phyloP scores from a whole-genome alignment of 176 grass and related monocot species.

The Triticum monococcum region DNA sequence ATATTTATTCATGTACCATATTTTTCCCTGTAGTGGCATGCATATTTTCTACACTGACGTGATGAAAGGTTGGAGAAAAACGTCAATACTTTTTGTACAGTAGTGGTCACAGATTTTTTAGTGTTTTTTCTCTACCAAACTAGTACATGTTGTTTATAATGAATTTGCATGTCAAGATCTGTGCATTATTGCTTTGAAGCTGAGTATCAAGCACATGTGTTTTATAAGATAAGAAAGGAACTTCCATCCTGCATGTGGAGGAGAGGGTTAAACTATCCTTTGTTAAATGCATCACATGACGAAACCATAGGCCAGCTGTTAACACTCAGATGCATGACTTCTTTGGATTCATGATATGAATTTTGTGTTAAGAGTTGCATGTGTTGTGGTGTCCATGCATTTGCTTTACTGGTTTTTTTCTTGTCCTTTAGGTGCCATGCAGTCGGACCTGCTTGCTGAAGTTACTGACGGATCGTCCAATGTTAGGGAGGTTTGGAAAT shows the following conservation, averaged over 20 bases:
- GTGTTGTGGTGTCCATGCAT: background rate
- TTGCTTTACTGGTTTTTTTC: conserved; percentile 7
- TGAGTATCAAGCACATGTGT: background rate
- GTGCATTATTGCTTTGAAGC: conserved; percentile 11
- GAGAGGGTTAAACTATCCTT: background rate
- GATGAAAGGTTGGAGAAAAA: background rate
- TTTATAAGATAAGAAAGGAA: background rate
- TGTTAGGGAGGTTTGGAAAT: conserved; percentile 92
- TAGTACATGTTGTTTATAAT: background rate
- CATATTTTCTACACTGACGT: conserved; percentile 1
- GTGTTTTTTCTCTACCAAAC: conserved; percentile 11
- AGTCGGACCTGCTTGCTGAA: conserved; percentile 63
- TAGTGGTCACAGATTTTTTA: background rate
- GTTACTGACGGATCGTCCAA: conserved; percentile 93
- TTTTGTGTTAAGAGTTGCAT: conserved; percentile 2
- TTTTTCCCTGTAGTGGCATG: background rate
- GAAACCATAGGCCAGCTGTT: background rate
- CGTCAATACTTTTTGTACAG: background rate
- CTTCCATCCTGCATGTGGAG: conserved; percentile 5
- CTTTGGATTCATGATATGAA: conserved; percentile 4
- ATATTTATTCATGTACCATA: conserved; percentile 22
- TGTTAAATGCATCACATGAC: conserved; percentile 8
- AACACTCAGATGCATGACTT: background rate
- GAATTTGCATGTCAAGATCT: conserved; percentile 11
- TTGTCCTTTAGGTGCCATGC: conserved; percentile 58